Conservation (phyloP, 2,329 filamentous ascomycete genomes). For the Monosporascus sp. region DNA sequence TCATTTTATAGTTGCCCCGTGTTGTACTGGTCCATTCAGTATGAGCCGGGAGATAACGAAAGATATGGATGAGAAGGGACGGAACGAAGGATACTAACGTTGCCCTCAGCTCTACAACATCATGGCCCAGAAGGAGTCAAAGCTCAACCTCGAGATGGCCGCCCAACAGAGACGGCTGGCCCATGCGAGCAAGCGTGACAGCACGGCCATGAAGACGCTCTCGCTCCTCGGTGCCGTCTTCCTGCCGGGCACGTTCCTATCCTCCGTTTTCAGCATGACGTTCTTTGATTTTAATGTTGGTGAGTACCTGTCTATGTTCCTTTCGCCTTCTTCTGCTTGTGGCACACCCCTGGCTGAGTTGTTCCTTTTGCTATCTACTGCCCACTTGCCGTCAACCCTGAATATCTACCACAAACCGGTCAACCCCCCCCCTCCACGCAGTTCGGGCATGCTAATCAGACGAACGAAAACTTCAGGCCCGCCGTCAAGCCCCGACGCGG, state of each 20-base stretch:
- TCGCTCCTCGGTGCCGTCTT: constrained; percentile 60
- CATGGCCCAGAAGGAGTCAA: constrained; percentile 59
- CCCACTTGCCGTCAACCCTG: background rate
- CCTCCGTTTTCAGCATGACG: constrained; percentile 61
- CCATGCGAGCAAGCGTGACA: constrained; percentile 56
- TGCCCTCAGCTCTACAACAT: constrained; percentile 56
- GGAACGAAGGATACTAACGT: constrained; percentile 5
- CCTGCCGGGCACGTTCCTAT: constrained; percentile 56
- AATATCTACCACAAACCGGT: no score
- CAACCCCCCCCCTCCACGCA: background rate
- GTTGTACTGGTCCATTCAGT: background rate
- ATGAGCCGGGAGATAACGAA: no score
- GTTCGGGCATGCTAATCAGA: background rate
- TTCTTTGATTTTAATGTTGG: constrained; percentile 58
- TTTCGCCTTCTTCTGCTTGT: background rate
- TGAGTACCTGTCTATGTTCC: constrained; percentile 18
- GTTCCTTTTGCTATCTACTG: background rate
- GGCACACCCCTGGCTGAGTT: background rate
- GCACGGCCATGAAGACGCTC: constrained; percentile 60
- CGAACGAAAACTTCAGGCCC: constrained; percentile 1
- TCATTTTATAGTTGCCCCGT: background rate
- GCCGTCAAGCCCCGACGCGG: constrained; percentile 4
- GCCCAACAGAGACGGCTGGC: constrained; percentile 55
- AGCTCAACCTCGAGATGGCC: constrained; percentile 59
- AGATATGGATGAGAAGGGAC: background rate